Conservation (phyloP, 2,329 filamentous ascomycete species). For the Sporothrix luriei region DNA sequence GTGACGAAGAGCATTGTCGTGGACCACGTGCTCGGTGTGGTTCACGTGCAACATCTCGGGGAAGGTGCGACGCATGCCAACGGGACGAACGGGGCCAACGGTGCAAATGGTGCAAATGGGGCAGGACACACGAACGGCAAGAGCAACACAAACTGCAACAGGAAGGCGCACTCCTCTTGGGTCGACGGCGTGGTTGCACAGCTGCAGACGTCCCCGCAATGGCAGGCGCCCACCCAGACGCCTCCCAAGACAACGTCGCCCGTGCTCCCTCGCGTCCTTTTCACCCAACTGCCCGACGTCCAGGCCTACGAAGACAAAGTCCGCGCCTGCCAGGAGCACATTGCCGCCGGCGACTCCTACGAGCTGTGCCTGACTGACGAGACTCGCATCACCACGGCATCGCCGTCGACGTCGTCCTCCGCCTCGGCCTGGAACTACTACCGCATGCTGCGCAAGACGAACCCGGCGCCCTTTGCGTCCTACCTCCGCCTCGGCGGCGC, state of each 20-base stretch:
- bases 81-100: not conserved
- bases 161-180: conserved; percentile 44
- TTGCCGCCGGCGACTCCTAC: conserved; percentile 79
- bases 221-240: conserved; percentile 34
- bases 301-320: conserved; percentile 67
- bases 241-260: not conserved
- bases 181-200: conserved; percentile 45
- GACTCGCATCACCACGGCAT: conserved; percentile 58
- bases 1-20: conserved; percentile 76
- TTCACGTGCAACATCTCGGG: conserved; percentile 69
- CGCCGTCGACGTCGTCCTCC: conserved; percentile 41
- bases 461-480: conserved; percentile 83
- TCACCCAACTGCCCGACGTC: conserved; percentile 49
- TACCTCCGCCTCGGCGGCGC: conserved; percentile 71
- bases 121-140: not conserved
- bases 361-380: conserved; percentile 82
- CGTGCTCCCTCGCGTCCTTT: not conserved
- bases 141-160: conserved; percentile 17
- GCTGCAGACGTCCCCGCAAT: conserved; percentile 41
- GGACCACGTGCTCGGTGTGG: conserved; percentile 64
- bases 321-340: conserved; percentile 67
- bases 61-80: conserved; percentile 29
- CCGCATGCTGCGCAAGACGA: conserved; percentile 66
- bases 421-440: conserved; percentile 68
- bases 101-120: not conserved